phyloP scores from a whole-genome alignment of 768 basidiomycete species.

The Baorangia bicolor region DNA sequence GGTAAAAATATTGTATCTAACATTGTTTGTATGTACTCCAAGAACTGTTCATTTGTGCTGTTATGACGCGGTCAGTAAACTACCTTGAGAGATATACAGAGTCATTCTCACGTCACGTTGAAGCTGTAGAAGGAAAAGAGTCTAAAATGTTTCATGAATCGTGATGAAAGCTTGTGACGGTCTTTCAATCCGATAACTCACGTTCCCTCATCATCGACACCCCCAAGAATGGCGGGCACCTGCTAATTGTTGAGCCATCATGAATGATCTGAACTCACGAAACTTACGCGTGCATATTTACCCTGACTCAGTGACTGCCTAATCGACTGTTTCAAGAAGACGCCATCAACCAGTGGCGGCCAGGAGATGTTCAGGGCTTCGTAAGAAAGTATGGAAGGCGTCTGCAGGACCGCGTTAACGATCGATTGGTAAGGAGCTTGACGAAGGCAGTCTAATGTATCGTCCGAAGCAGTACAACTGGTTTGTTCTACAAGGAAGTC shows the following conservation, averaged over 20 bases:
- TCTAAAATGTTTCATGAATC: constrained; percentile 13
- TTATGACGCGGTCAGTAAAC: background rate
- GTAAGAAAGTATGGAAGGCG: background rate
- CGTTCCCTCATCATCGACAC: no score
- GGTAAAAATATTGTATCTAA: background rate
- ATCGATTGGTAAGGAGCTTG: background rate
- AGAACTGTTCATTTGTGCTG: background rate
- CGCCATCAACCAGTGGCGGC: no score
- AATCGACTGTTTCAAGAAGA: no score
- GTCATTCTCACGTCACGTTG: constrained; percentile 29
- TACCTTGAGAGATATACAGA: background rate
- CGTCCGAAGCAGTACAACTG: no score
- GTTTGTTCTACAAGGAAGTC: background rate
- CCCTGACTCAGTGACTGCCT: constrained; percentile 23
- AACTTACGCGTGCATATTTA: constrained; percentile 29
- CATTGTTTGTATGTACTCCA: constrained; percentile 7
- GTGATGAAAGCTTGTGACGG: background rate
- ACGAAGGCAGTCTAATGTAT: background rate
- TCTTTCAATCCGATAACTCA: no score
- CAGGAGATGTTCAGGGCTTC: background rate
- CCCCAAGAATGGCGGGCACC: no score
- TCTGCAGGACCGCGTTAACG: background rate
- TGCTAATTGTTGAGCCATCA: background rate
- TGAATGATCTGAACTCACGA: background rate
- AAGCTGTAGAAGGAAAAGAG: constrained; percentile 33